Evolutionary conservation across 257 asterid species (phyloP).

Genomic region (Plectranthus barbatus): DNA sequence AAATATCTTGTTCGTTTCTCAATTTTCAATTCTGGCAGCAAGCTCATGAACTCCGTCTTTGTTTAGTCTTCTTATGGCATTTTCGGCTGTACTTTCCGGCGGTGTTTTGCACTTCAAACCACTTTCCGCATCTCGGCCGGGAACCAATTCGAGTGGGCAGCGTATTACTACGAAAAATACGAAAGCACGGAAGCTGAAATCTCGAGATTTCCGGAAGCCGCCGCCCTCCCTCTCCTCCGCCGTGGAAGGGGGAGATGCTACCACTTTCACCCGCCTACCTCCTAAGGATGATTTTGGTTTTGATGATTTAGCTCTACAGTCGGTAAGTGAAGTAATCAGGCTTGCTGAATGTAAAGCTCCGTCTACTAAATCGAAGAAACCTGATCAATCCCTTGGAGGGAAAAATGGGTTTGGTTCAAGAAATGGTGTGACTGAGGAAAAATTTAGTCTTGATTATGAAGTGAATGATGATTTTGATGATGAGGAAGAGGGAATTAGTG

Average conservation of each 20-base stretch:
- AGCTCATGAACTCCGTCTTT: background rate
- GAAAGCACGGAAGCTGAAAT: conserved; percentile 28
- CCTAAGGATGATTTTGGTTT: conserved; percentile 61
- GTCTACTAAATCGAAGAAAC: conserved; percentile 7
- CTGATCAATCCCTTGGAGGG: background rate
- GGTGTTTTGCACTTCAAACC: conserved; percentile 21
- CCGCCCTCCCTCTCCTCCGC: conserved; percentile 23
- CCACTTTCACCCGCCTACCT: conserved; percentile 75
- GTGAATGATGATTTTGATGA: conserved; percentile 15
- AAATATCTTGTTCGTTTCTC: conserved; percentile 1
- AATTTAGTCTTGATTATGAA: conserved; percentile 3
- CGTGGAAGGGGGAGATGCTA: conserved; percentile 64
- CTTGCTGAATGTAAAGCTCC: conserved; percentile 31
- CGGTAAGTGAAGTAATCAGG: conserved; percentile 33
- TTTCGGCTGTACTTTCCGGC: conserved; percentile 19
- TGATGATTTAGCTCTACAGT: conserved; percentile 14
- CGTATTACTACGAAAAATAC: conserved; percentile 20
- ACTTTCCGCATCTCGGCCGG: conserved; percentile 22
- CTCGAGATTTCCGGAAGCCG: conserved; percentile 27
- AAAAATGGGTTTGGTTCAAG: conserved; percentile 2
- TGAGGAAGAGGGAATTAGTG: conserved; percentile 13
- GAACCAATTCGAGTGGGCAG: conserved; percentile 20
- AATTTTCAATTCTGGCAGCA: conserved; percentile 7
- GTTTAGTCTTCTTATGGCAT: conserved; percentile 16
- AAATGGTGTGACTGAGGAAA: conserved; percentile 15